phyloP scores from a whole-genome alignment of 2,329 filamentous ascomycete species.

The Diaporthe longicolla region DNA sequence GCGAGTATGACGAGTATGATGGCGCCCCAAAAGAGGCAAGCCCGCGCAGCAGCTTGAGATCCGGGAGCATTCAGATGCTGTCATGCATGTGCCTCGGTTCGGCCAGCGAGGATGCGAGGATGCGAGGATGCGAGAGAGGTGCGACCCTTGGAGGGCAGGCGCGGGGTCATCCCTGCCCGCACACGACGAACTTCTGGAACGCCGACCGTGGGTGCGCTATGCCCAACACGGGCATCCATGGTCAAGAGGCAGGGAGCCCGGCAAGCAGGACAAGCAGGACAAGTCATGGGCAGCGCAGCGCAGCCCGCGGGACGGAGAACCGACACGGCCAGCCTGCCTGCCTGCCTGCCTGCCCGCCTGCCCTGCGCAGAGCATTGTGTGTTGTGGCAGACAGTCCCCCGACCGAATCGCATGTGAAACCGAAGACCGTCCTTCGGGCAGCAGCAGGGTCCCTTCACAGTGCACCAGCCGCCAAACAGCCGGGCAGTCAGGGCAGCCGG shows the following conservation, averaged over 20 bases:
- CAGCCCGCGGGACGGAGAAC: constrained; percentile 19
- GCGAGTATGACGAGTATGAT: not conserved
- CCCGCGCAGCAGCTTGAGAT: not conserved
- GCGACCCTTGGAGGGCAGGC: not conserved
- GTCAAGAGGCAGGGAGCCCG: constrained; percentile 7
- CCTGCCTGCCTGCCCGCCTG: no score
- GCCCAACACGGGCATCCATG: constrained; percentile 28
- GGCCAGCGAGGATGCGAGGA: not conserved
- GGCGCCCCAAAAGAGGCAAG: not conserved
- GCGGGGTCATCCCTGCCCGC: constrained; percentile 11
- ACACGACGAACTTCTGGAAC: constrained; percentile 25
- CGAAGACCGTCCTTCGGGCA: not conserved
- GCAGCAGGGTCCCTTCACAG: no score
- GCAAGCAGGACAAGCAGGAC: not conserved
- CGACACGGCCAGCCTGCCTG: no score
- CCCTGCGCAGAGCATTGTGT: no score
- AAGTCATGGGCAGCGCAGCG: not conserved
- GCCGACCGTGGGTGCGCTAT: constrained; percentile 13
- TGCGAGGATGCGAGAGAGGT: not conserved
- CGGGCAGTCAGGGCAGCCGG: not conserved
- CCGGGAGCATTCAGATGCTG: constrained; percentile 16
- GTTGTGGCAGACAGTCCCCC: no score
- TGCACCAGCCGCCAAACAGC: not conserved
- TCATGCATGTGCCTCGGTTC: constrained; percentile 30
- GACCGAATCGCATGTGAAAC: constrained; percentile 26